Conservation (phyloP, 2,329 filamentous ascomycete genomes). For the Fusarium continuum region DNA sequence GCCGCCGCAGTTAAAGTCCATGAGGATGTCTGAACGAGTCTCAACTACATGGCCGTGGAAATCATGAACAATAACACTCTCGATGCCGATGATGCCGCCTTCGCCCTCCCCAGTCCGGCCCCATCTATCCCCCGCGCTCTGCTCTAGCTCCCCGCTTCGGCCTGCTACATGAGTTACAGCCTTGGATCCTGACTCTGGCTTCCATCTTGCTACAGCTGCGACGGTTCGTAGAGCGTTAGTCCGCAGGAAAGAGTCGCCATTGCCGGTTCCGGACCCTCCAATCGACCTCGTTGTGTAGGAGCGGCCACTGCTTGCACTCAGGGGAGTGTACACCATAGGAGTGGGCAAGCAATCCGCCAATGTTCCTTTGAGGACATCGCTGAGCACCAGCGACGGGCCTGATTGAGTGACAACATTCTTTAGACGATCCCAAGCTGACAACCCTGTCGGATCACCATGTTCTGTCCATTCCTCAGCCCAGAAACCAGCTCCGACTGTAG, state of each 20-base stretch:
- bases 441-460: slow-evolving; percentile 48
- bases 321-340: slow-evolving; percentile 53
- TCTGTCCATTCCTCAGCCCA: slow-evolving; percentile 88
- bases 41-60: slow-evolving; percentile 54
- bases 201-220: slow-evolving; percentile 76
- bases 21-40: slow-evolving; percentile 65
- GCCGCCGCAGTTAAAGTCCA: slow-evolving; percentile 85
- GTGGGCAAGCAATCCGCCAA: slow-evolving; percentile 69
- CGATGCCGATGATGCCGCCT: slow-evolving; percentile 87
- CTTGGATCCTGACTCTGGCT: slow-evolving; percentile 57
- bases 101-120: slow-evolving; percentile 78
- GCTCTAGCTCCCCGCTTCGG: slow-evolving; percentile 75
- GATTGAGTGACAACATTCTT: slow-evolving; percentile 8
- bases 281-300: slow-evolving; percentile 50
- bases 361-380: slow-evolving; percentile 56
- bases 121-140: slow-evolving; percentile 79
- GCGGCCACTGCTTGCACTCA: slow-evolving; percentile 1
- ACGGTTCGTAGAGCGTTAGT: slow-evolving; percentile 75
- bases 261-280: slow-evolving; percentile 81
- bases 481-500: slow-evolving; percentile 83
- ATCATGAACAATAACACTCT: slow-evolving; percentile 61
- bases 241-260: slow-evolving; percentile 87
- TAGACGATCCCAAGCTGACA: slow-evolving; percentile 23
- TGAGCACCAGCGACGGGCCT: slow-evolving; percentile 33
- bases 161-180: slow-evolving; percentile 75